Evolutionary conservation across 371 early-diverging fungal species (phyloP), one percentile per base, ranked within the genome.

Genomic region (Coemansia sp.): DNA sequence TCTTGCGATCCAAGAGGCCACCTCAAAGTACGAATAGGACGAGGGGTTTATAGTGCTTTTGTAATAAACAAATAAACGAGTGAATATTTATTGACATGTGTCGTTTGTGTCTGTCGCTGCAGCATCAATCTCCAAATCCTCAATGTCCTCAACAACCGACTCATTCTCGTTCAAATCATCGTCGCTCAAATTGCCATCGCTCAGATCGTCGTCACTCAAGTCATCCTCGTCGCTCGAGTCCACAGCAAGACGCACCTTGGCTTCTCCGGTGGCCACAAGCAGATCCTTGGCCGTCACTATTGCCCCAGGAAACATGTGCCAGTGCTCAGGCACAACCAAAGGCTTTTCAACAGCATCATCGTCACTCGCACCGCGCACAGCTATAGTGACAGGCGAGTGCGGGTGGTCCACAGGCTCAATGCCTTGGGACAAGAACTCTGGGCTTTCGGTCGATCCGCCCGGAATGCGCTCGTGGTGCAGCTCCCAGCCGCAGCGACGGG

Each of bases 401-500:
- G 40, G 59, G 22, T 26, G 24, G 5, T 61, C 55, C 7, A 66
- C 18, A 1, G 66, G 69, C 21, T 34, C 50, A 6, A 26, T 18
- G 10, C 45, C 58, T 0, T 18, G 10, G 7, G 27, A 21, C 16
- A 29, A 40, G 29, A 63, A 80, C 56, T 72, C 78, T 5, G 18
- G 39, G 42, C 69, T 68, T 3, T 31, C 39, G 0, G 80, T 67
- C 10, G 59, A 64, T 1, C 61, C 63, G 37, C 81, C 81, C 1
- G 77, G 66, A 5, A 80, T 62, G 14, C 67, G 61, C 50, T 55
- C 42, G 21, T 80, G 81, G n/a, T 18, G 29, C 40, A 80, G 63
- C 10, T 77, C 75, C 97, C 96, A 97, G 0, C 83, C 87, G 2
- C 88, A 82, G 77, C 82, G 80, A 27, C 85, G 77, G 67, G 92